These are phyloP conservation scores for Thalassiosira ordinaria DNA, from an alignment of 352 stramenopile genomes.

Conservation along the genomic window DNA sequence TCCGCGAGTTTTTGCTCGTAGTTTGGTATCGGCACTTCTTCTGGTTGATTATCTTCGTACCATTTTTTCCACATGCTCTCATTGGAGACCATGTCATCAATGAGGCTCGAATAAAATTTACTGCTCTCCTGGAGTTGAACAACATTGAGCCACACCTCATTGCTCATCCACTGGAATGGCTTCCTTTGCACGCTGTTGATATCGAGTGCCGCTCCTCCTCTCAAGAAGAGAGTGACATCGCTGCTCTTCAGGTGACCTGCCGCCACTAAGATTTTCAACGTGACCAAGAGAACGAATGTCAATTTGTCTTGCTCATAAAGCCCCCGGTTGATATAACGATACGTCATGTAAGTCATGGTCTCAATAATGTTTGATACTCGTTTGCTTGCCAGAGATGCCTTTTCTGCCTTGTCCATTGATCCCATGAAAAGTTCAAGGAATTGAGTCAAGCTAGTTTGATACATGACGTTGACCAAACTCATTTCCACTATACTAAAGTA, in stretches of 20 bases:
- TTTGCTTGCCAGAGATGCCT: slow-evolving; percentile 96
- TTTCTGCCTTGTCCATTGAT: slow-evolving; percentile 97
- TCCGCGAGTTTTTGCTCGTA: slow-evolving; percentile 93
- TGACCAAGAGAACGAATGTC: slow-evolving; percentile 96
- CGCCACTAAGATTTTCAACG: slow-evolving; percentile 98
- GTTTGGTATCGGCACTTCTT: slow-evolving; percentile 93
- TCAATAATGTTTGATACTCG: slow-evolving; percentile 99
- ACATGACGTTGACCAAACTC: slow-evolving; percentile 98
- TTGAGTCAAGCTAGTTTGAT: slow-evolving; percentile 98
- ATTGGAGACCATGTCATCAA: slow-evolving; percentile 95
- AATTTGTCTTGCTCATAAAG: slow-evolving; percentile 98
- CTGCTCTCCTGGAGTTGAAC: slow-evolving; percentile 94
- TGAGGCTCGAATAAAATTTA: slow-evolving; percentile 97
- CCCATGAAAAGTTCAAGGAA: slow-evolving; percentile 98
- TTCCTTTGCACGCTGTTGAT: slow-evolving; percentile 96
- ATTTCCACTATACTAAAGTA: slow-evolving; percentile 99
- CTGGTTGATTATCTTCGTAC: slow-evolving; percentile 98
- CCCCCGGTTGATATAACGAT: slow-evolving; percentile 98
- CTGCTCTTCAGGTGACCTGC: slow-evolving; percentile 91
- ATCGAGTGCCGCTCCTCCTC: slow-evolving; percentile 94
- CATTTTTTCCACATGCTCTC: slow-evolving; percentile 95
- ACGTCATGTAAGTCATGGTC: slow-evolving; percentile 98
- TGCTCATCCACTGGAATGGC: slow-evolving; percentile 96
- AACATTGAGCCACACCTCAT: slow-evolving; percentile 97
- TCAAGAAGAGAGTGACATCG: slow-evolving; percentile 95